Base-by-base conservation (phyloP, 2,329 filamentous ascomycete genomes). In the Pseudocercospora crystallina region DNA sequence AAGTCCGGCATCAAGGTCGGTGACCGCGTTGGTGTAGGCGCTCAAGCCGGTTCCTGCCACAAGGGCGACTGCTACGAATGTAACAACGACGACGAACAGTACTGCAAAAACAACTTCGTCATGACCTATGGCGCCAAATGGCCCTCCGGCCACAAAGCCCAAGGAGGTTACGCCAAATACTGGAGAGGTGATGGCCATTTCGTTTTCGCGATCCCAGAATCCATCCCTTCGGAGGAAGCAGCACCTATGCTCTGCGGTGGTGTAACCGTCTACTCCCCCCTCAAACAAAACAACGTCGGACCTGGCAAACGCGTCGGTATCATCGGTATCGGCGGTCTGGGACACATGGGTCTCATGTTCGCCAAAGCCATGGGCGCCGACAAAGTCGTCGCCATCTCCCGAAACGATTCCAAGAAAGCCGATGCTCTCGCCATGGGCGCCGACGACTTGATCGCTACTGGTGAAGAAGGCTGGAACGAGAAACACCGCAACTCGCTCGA, bases 241-340 rank as follows among this genome's bases (percentile, higher is more conserved):
- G 80, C 86, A 1, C 87, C 87, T 1, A 81, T 92, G 74, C 77
- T 92, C 17, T 92, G 89, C 64, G 89, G 84, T 1, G 88, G 89
- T 2, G 78, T 92, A 47, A 94, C 89, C 0, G 80, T 85, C 0
- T 94, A 81, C 65, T 79, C 80, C 3, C 88, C 89, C 0, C 70
- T 94, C 12, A 79, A 80, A 43, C 78, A 84, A 17, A 83, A 87
- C 34, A 82, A 81, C 1, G 78, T 81, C 30, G 87, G 87, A 0
- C 84, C 85, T 0, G 87, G 86, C 5, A 88, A 86, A 68, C 76
- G 72, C 2, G 85, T 92, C 0, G 88, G 83, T 0, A 80, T 92
- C 47, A 75, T 90, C 11, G 87, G 88, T 5, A 75, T 91, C 10
- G 87, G 87, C 5, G 87, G 57, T 13, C 30, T 60, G 3, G 61